These are phyloP conservation scores for Symbiodinium pilosum DNA, from an alignment of 73 alveolate species.

Conservation along the genomic window DNA sequence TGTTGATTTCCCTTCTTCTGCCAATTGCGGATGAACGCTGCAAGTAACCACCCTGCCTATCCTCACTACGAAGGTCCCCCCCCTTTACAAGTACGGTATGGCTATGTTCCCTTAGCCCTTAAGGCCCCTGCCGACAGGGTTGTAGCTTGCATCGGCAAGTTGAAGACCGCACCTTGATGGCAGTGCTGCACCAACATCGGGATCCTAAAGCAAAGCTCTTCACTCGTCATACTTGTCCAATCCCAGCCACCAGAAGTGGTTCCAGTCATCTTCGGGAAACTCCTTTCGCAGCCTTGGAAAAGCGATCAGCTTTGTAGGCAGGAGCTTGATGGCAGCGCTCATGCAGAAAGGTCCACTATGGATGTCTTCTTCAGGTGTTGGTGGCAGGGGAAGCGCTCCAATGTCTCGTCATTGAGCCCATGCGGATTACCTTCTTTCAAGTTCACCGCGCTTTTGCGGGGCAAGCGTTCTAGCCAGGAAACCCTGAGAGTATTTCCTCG, in stretches of 20 bases:
- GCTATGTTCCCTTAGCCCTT: neutral
- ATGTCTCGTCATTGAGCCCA: neutral
- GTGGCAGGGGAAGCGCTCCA: too few relatives aligned
- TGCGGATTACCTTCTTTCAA: neutral
- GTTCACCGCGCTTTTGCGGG: neutral
- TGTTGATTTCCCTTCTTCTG: neutral
- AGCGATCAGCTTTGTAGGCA: too few relatives aligned
- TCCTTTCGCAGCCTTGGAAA: conserved; percentile 23
- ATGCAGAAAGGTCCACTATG: too few relatives aligned
- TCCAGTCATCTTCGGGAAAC: conserved; percentile 75
- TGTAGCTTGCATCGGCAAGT: conserved; percentile 37
- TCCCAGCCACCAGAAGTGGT: conserved; percentile 41
- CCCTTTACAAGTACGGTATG: too few relatives aligned
- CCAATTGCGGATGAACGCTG: neutral
- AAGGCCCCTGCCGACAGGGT: conserved; percentile 17
- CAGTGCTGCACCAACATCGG: neutral
- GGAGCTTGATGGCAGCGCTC: too few relatives aligned
- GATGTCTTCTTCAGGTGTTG: too few relatives aligned
- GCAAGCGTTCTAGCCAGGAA: neutral
- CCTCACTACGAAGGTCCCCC: too few relatives aligned
- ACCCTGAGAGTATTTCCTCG: neutral
- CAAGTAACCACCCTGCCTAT: too few relatives aligned
- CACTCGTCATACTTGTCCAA: neutral
- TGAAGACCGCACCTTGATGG: conserved; percentile 53
- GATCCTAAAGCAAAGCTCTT: neutral